Conservation (phyloP, 75 land plant genomes). For the Pinus albicaulis region DNA sequence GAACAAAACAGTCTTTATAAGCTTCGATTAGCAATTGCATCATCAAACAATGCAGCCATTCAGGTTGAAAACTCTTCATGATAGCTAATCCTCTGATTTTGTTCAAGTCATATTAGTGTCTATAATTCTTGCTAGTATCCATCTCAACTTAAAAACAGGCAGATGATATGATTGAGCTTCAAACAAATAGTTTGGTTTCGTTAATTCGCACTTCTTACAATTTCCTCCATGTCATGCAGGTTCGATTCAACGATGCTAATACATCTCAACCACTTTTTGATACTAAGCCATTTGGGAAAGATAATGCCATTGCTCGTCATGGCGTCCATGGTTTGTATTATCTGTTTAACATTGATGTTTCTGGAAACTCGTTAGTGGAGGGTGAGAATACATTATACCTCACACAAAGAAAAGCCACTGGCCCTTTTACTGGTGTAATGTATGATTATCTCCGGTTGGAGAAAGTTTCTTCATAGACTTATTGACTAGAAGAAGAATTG, state of each 20-base stretch:
- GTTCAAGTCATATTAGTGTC: not conserved
- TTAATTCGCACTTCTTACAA: not conserved
- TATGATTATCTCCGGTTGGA: slow-evolving; percentile 51
- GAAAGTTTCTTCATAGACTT: slow-evolving; percentile 12
- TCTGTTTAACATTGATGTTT: slow-evolving; percentile 30
- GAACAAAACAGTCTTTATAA: slow-evolving; percentile 21
- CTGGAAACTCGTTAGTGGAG: slow-evolving; percentile 12
- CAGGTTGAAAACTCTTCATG: slow-evolving; percentile 24
- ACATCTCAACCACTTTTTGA: slow-evolving; percentile 28
- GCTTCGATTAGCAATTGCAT: slow-evolving; percentile 40
- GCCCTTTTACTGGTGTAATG: slow-evolving; percentile 41
- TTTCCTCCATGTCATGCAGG: slow-evolving; percentile 16
- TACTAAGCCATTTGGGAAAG: slow-evolving; percentile 48
- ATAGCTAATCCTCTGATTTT: not conserved
- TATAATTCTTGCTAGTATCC: slow-evolving; percentile 6
- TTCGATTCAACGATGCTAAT: slow-evolving; percentile 28
- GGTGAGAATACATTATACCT: slow-evolving; percentile 37
- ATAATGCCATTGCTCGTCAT: slow-evolving; percentile 56
- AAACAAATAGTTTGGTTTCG: not conserved
- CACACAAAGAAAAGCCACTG: slow-evolving; percentile 35
- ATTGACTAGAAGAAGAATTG: too few relatives aligned
- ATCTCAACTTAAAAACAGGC: not conserved
- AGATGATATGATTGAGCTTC: not conserved
- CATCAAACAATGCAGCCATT: slow-evolving; percentile 45
- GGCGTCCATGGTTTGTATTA: slow-evolving; percentile 49